Base-by-base conservation (phyloP, 345 rosid species). In the Nasturtium officinale region DNA sequence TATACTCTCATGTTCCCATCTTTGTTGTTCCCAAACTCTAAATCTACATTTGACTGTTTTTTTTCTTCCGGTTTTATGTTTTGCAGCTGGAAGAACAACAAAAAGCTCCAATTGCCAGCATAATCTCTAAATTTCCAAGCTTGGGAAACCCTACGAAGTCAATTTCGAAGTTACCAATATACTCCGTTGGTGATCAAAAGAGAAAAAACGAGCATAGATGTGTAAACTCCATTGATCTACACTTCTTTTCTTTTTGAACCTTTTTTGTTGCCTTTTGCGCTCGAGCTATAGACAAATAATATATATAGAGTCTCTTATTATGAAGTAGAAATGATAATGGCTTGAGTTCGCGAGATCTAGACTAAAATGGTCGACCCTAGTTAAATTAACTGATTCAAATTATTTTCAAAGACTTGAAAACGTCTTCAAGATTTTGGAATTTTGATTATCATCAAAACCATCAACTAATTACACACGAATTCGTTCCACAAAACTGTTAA, bases 71-170 rank as follows among this genome's bases (percentile, higher is more conserved):
- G 9, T 57, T 35, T 58, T 9, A 35, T 74, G n/a, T 56, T 32
- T 55, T 57, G 86, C 84, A 87, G 93, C 87, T 90, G 93, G 96
- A 90, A 86, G 85, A 90, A 84, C 89, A 87, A 89, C 84, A 82
- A 83, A 73, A 90, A 76, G 85, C 92, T 93, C n/a, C 85, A 87
- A 74, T 83, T 90, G 48, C 97, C 96, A 0, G 96, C 96, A 50
- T 93, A 82, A 79, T 59, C 40, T 57, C 35, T 58, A 15, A 30
- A 67, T 9, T 58, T 15, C 59, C 7, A 46, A 66, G 53, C 35
- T 58, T 33, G 35, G 35, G 51, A 35, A 59, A 51, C 55, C 73
- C 68, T 67, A 51, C 2, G 11, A 46, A 10, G 52, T 20, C 46
- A 10, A 9, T 65, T 47, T 73, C 65, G 4, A 53, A 9, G 23